Evolutionary conservation across 345 rosid genomes (phyloP).

Genomic region (Eucalyptus marginata): DNA sequence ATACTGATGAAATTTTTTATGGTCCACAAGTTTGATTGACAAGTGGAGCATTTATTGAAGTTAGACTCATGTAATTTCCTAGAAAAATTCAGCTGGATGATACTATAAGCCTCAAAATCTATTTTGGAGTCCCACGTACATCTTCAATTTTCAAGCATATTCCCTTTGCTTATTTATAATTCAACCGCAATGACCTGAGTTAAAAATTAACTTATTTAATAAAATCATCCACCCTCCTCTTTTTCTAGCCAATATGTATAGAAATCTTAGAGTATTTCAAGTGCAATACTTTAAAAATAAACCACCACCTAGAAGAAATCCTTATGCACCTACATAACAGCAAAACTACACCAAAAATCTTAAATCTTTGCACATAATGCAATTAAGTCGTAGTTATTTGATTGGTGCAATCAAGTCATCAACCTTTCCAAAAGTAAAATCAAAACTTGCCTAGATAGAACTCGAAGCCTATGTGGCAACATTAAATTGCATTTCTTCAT

Average conservation of each 20-base stretch:
- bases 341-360: not conserved
- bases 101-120: not conserved
- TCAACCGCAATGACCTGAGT: not conserved
- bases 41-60: not conserved
- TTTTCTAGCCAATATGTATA: not conserved
- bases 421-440: not conserved
- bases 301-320: not conserved
- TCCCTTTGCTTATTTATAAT: not conserved
- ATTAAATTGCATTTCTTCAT: no score
- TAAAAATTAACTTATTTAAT: not conserved
- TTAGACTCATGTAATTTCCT: not conserved
- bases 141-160: not conserved
- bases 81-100: no score
- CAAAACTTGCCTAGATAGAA: not conserved
- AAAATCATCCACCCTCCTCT: not conserved
- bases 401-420: not conserved
- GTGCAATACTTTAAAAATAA: not conserved
- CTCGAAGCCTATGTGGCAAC: not conserved
- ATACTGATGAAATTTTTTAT: no score
- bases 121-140: not conserved
- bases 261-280: not conserved
- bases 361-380: not conserved
- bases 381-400: not conserved
- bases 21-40: no score
- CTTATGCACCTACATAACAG: not conserved